Percentiles rank a stretch among this genome's conserved stretches.
These are phyloP conservation scores for Dioszegia hungarica DNA, from an alignment of 768 basidiomycete genomes.

Conservation along the genomic window DNA sequence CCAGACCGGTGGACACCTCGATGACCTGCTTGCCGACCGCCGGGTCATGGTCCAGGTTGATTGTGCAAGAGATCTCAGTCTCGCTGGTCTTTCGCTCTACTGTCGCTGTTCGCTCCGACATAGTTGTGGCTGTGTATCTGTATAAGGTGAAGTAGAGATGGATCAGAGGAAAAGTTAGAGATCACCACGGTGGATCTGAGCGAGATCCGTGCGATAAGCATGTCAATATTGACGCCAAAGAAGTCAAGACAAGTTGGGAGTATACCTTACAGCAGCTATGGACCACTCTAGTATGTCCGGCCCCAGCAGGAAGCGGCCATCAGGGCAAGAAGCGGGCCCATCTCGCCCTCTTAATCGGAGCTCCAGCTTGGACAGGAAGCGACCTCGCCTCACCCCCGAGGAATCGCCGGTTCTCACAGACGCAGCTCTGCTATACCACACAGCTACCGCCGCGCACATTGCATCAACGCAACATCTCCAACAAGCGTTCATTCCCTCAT, in stretches of 20 bases:
- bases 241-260: no score
- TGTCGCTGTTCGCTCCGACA: slow-evolving; percentile 46
- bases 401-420: not conserved
- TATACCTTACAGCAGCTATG: not conserved
- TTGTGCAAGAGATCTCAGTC: slow-evolving; percentile 75
- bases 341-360: slow-evolving; percentile 1
- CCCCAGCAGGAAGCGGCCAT: not conserved
- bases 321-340: not conserved
- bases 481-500: slow-evolving; percentile 29
- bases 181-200: not conserved
- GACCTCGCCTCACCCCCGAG: slow-evolving; percentile 4
- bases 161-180: slow-evolving; percentile 1
- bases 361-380: not conserved
- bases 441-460: slow-evolving; percentile 27
- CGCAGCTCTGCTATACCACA: slow-evolving; percentile 24
- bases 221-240: not conserved
- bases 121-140: not conserved
- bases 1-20: slow-evolving; percentile 85
- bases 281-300: not conserved
- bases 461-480: slow-evolving; percentile 22
- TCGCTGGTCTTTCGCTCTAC: slow-evolving; percentile 83
- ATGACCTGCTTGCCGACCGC: slow-evolving; percentile 66
- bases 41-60: slow-evolving; percentile 75
- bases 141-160: not conserved
- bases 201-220: not conserved